phyloP scores from a whole-genome alignment of 2,329 filamentous ascomycete genomes.

The Cladosporium sp. region DNA sequence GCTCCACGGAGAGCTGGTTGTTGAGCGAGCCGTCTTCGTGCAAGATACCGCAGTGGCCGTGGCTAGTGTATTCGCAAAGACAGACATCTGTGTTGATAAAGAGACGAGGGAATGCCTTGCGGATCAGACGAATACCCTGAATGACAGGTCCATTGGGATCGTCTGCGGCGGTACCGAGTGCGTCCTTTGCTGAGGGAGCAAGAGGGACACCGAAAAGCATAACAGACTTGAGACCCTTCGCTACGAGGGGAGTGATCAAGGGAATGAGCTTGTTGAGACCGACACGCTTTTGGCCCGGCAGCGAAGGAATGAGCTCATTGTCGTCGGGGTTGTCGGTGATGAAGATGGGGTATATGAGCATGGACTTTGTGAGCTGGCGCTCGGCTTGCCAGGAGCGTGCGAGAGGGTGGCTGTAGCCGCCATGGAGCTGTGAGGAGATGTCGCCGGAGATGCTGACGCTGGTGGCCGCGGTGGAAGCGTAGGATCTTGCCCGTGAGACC shows the following conservation, averaged over 20 bases:
- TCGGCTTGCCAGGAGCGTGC: constrained; percentile 51
- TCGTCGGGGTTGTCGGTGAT: constrained; percentile 92
- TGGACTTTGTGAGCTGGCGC: constrained; percentile 61
- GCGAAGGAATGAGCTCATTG: constrained; percentile 81
- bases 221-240: constrained; percentile 85
- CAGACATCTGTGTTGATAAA: constrained; percentile 93
- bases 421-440: constrained; percentile 49
- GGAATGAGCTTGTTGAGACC: constrained; percentile 81
- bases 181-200: constrained; percentile 76
- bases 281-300: constrained; percentile 84
- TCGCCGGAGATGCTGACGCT: constrained; percentile 51
- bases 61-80: constrained; percentile 96
- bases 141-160: constrained; percentile 92
- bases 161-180: constrained; percentile 85
- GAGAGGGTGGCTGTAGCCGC: constrained; percentile 50
- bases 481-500: constrained; percentile 45
- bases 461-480: constrained; percentile 50
- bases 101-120: constrained; percentile 79
- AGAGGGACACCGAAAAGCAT: constrained; percentile 95
- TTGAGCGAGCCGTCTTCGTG: constrained; percentile 89
- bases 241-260: constrained; percentile 80
- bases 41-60: constrained; percentile 95
- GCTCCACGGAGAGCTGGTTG: constrained; percentile 88
- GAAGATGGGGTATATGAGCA: constrained; percentile 98
- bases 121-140: constrained; percentile 75